Conservation (phyloP, 352 stramenopile species). For the Pythium sukuiense region DNA sequence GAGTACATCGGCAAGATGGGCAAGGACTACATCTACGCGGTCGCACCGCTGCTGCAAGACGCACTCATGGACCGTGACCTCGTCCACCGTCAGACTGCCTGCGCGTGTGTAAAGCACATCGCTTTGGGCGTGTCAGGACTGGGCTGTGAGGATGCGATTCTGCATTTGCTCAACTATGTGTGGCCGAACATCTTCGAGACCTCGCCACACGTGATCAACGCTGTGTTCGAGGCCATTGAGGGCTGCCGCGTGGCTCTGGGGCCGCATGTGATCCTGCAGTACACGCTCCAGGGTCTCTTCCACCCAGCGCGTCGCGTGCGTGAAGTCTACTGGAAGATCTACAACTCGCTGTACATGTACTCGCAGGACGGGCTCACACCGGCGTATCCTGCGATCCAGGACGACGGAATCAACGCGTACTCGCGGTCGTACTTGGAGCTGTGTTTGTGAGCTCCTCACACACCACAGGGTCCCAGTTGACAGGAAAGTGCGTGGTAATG, state of each 20-base stretch:
- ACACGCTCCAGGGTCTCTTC: slow-evolving; percentile 98
- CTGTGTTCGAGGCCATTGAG: slow-evolving; percentile 98
- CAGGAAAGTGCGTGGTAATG: background rate
- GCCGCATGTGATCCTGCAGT: slow-evolving; percentile 96
- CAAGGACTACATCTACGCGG: slow-evolving; percentile 99
- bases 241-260: slow-evolving; percentile 96
- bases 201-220: slow-evolving; percentile 98
- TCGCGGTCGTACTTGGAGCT: slow-evolving; percentile 93
- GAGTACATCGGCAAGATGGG: slow-evolving; percentile 99
- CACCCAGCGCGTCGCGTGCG: slow-evolving; percentile 97
- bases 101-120: slow-evolving; percentile 97
- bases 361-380: slow-evolving; percentile 96
- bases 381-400: slow-evolving; percentile 95
- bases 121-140: slow-evolving; percentile 95
- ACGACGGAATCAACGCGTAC: slow-evolving; percentile 96
- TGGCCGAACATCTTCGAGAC: slow-evolving; percentile 99
- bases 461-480: background rate
- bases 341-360: slow-evolving; percentile 99
- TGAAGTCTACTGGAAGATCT: slow-evolving; percentile 99
- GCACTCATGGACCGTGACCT: slow-evolving; percentile 99
- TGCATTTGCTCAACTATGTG: slow-evolving; percentile 99
- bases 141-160: slow-evolving; percentile 97
- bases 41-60: slow-evolving; percentile 98
- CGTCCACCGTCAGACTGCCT: slow-evolving; percentile 98
- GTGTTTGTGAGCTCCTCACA: slow-evolving; percentile 44